Conservation (phyloP, 1,284 basidiomycete genomes). For the Ceratobasidium sp. region DNA sequence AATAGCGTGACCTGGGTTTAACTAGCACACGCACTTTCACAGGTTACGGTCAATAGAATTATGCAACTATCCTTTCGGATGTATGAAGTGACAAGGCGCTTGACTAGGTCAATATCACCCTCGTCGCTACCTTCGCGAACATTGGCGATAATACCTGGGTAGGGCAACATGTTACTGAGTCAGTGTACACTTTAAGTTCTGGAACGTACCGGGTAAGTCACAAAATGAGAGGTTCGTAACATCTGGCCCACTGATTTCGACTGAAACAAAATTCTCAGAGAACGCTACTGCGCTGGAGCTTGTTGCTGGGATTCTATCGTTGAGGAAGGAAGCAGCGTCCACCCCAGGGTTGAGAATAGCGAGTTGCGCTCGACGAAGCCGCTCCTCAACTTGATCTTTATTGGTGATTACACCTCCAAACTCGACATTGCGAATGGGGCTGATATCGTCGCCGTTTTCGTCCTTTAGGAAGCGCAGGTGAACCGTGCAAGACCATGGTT, state of each 20-base stretch:
- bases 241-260: slow-evolving; percentile 48
- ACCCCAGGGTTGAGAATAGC: slow-evolving; percentile 48
- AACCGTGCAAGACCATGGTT: slow-evolving; percentile 47
- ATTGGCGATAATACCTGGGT: slow-evolving; percentile 47
- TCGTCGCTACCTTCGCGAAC: slow-evolving; percentile 44
- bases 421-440: slow-evolving; percentile 40
- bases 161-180: not conserved
- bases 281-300: slow-evolving; percentile 43
- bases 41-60: slow-evolving; percentile 48
- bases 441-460: slow-evolving; percentile 23
- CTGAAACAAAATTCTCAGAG: slow-evolving; percentile 48
- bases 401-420: slow-evolving; percentile 47
- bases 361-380: slow-evolving; percentile 48
- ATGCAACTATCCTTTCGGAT: slow-evolving; percentile 47
- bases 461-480: slow-evolving; percentile 47
- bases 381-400: slow-evolving; percentile 44
- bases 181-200: not conserved
- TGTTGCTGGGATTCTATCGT: slow-evolving; percentile 18
- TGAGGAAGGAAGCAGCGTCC: slow-evolving; percentile 36
- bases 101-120: slow-evolving; percentile 46
- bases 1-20: not conserved
- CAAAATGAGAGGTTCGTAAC: slow-evolving; percentile 49
- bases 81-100: slow-evolving; percentile 46
- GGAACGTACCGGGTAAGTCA: slow-evolving; percentile 47
- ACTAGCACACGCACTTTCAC: slow-evolving; percentile 42